phyloP scores from a whole-genome alignment of 257 asterid genomes.

The Solanum chaucha region DNA sequence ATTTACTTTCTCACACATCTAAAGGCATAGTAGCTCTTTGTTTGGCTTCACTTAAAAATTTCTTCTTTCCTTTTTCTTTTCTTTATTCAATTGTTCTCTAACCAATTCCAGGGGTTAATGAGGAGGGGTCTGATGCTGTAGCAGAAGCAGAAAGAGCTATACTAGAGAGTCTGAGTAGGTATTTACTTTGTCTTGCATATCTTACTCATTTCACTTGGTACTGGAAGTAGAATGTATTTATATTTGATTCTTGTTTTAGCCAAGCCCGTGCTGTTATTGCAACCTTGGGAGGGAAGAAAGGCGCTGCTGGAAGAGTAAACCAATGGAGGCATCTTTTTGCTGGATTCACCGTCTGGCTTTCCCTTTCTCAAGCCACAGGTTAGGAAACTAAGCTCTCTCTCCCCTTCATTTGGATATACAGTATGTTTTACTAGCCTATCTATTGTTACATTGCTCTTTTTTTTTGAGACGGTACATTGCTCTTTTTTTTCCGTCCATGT shows the following conservation, averaged over 20 bases:
- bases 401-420: background rate
- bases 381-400: background rate
- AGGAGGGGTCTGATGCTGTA: conserved; percentile 57
- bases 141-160: conserved; percentile 67
- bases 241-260: conserved; percentile 33
- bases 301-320: conserved; percentile 53
- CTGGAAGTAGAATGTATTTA: background rate
- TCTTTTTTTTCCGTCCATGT: background rate
- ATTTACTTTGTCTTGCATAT: conserved; percentile 8
- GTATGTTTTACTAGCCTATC: background rate
- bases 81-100: background rate
- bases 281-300: conserved; percentile 67
- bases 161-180: conserved; percentile 83
- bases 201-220: background rate
- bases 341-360: conserved; percentile 85
- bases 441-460: background rate
- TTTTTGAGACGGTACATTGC: no score
- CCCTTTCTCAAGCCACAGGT: conserved; percentile 81
- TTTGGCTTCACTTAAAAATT: background rate
- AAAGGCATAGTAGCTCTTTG: background rate
- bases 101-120: conserved; percentile 38
- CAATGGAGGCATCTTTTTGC: conserved; percentile 82
- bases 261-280: conserved; percentile 87
- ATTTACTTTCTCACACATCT: background rate
- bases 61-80: background rate